A percentile compares a stretch with the other conserved stretches of the same genome.
Evolutionary conservation across 805 yeast species (phyloP).

Genomic region (Hanseniaspora valbyensis): DNA sequence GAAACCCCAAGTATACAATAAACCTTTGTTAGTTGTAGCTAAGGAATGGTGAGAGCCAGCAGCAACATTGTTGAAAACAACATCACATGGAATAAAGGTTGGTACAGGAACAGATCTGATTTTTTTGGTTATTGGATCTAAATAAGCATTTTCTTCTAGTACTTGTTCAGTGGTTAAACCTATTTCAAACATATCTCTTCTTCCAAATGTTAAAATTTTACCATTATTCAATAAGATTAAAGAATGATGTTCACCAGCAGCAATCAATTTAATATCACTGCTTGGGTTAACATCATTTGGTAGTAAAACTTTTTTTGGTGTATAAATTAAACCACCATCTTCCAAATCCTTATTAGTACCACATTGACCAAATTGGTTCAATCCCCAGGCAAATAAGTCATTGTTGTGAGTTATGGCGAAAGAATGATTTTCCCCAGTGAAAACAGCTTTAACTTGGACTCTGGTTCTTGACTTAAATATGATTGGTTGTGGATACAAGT

Average conservation of each 20-base stretch:
- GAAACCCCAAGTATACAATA: slow-evolving; percentile 94
- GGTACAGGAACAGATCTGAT: slow-evolving; percentile 82
- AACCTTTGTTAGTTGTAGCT: slow-evolving; percentile 74
- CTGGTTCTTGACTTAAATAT: slow-evolving; percentile 42
- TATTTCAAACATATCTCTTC: slow-evolving; percentile 85
- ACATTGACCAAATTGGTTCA: slow-evolving; percentile 95
- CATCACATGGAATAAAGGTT: slow-evolving; percentile 49
- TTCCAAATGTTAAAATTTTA: slow-evolving; percentile 73
- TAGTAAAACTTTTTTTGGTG: slow-evolving; percentile 62
- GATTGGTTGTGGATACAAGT: slow-evolving; percentile 7
- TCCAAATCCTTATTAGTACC: slow-evolving; percentile 68
- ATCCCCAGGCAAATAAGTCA: slow-evolving; percentile 80
- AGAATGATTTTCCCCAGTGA: slow-evolving; percentile 91
- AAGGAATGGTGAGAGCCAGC: slow-evolving; percentile 89
- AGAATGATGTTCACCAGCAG: slow-evolving; percentile 94
- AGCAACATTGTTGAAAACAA: slow-evolving; percentile 50
- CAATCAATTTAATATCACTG: slow-evolving; percentile 43
- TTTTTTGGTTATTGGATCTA: slow-evolving; percentile 62
- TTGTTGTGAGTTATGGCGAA: slow-evolving; percentile 75
- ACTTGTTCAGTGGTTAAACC: slow-evolving; percentile 49
- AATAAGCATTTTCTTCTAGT: slow-evolving; percentile 58
- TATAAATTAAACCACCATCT: slow-evolving; percentile 71
- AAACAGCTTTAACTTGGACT: slow-evolving; percentile 62
- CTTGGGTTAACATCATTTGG: slow-evolving; percentile 41
- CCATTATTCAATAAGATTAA: slow-evolving; percentile 65